Conservation (phyloP, 2,329 filamentous ascomycete species). For the Pseudocercospora macadamiae region DNA sequence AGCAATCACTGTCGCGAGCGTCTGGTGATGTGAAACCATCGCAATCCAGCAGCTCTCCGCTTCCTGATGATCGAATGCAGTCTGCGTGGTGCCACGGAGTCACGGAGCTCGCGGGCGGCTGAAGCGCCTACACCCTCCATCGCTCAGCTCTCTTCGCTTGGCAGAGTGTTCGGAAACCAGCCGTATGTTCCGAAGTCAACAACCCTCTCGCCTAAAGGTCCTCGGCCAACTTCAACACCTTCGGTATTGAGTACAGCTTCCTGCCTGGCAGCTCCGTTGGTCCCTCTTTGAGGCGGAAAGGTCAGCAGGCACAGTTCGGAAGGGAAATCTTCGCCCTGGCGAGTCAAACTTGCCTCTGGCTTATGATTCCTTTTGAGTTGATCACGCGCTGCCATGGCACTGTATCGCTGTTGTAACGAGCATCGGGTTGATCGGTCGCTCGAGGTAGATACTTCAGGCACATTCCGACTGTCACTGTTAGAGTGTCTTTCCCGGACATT, state of each 20-base stretch:
- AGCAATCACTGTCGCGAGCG: conserved; percentile 1
- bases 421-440: conserved; percentile 43
- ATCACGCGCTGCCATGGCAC: conserved; percentile 96
- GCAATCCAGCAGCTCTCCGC: conserved; percentile 2
- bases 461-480: conserved; percentile 64
- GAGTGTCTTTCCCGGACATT: conserved; percentile 7
- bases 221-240: conserved; percentile 51
- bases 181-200: conserved; percentile 52
- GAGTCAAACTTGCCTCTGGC: conserved; percentile 65
- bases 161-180: conserved; percentile 50
- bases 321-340: not conserved
- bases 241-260: conserved; percentile 51
- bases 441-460: conserved; percentile 83
- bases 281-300: conserved; percentile 34
- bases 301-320: conserved; percentile 16
- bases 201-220: conserved; percentile 51
- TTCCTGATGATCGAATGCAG: not conserved
- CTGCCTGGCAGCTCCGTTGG: conserved; percentile 50
- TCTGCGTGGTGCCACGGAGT: conserved; percentile 7
- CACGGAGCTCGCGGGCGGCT: conserved; percentile 2
- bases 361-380: conserved; percentile 83
- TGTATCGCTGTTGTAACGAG: conserved; percentile 69
- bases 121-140: conserved; percentile 6
- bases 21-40: conserved; percentile 17
- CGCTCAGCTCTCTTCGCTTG: conserved; percentile 32